These are phyloP conservation scores for Malbranchea cinnamomea DNA, from an alignment of 2,329 filamentous ascomycete genomes.

Conservation along the genomic window DNA sequence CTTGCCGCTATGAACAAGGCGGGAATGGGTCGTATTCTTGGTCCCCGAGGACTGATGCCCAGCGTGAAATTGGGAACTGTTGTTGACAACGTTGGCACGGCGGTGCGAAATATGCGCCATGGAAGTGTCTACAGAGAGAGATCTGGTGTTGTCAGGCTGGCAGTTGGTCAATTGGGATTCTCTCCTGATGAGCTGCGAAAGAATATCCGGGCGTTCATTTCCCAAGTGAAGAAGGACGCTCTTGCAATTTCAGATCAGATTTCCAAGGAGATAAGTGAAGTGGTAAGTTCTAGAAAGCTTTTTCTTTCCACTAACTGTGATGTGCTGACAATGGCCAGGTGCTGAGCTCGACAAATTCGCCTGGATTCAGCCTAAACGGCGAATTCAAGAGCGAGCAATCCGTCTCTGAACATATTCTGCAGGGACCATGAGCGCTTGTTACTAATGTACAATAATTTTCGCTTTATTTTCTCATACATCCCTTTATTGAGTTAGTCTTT, in stretches of 20 bases:
- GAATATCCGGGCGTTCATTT: slow-evolving; percentile 68
- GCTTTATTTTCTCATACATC: slow-evolving; percentile 17
- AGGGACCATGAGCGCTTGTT: slow-evolving; percentile 35
- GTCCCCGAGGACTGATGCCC: slow-evolving; percentile 86
- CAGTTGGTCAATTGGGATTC: slow-evolving; percentile 82
- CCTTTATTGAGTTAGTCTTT: slow-evolving; percentile 28
- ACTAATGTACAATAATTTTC: slow-evolving; percentile 27
- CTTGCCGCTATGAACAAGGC: slow-evolving; percentile 69
- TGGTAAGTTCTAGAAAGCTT: slow-evolving; percentile 31
- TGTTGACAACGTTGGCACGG: slow-evolving; percentile 59
- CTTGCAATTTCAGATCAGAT: slow-evolving; percentile 46
- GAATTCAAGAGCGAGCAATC: slow-evolving; percentile 52
- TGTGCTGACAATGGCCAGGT: slow-evolving; percentile 53
- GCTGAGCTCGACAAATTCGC: slow-evolving; percentile 72
- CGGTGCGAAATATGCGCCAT: slow-evolving; percentile 69
- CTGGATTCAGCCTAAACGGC: slow-evolving; percentile 75
- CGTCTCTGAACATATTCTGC: too few relatives aligned
- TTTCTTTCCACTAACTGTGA: slow-evolving; percentile 14
- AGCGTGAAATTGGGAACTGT: slow-evolving; percentile 78
- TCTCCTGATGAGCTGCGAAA: slow-evolving; percentile 71
- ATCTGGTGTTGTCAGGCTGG: slow-evolving; percentile 68
- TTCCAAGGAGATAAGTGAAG: slow-evolving; percentile 58
- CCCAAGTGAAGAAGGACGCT: slow-evolving; percentile 64
- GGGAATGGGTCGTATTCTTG: slow-evolving; percentile 63
- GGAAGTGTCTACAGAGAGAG: slow-evolving; percentile 78